phyloP scores from a whole-genome alignment of 345 rosid species.

The Xanthoceras sorbifolium region DNA sequence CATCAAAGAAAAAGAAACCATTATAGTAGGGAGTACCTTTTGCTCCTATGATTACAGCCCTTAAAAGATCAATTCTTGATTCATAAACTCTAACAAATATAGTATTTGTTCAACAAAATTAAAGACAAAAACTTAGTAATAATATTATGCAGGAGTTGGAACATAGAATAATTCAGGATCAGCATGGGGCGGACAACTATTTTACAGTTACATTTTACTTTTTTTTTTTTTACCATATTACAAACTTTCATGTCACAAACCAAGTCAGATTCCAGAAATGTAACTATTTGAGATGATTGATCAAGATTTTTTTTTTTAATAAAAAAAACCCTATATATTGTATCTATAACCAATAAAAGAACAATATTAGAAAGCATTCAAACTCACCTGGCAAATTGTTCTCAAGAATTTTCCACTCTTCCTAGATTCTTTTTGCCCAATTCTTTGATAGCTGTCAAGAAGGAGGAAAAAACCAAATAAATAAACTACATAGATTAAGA shows the following conservation, averaged over 20 bases:
- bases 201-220: neutral
- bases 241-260: neutral
- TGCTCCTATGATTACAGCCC: conserved; percentile 92
- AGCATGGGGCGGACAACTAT: neutral
- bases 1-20: conserved; percentile 90
- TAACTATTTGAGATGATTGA: neutral
- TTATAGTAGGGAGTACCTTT: conserved; percentile 96
- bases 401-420: conserved; percentile 86
- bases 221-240: neutral
- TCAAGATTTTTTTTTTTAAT: too few species aligned
- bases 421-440: conserved; percentile 79
- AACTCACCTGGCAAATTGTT: conserved; percentile 83
- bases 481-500: neutral
- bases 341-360: neutral
- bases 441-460: conserved; percentile 53
- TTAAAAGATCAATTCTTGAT: conserved; percentile 88
- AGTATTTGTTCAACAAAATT: conserved; percentile 47
- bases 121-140: conserved; percentile 5
- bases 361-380: neutral
- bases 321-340: neutral
- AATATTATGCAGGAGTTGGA: neutral
- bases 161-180: neutral
- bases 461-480: conserved; percentile 12
- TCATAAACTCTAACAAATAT: conserved; percentile 90
- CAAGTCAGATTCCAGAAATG: neutral